These are phyloP conservation scores for Barnettozyma hawaiiensis DNA, from an alignment of 1,139 yeast genomes.

Conservation along the genomic window DNA sequence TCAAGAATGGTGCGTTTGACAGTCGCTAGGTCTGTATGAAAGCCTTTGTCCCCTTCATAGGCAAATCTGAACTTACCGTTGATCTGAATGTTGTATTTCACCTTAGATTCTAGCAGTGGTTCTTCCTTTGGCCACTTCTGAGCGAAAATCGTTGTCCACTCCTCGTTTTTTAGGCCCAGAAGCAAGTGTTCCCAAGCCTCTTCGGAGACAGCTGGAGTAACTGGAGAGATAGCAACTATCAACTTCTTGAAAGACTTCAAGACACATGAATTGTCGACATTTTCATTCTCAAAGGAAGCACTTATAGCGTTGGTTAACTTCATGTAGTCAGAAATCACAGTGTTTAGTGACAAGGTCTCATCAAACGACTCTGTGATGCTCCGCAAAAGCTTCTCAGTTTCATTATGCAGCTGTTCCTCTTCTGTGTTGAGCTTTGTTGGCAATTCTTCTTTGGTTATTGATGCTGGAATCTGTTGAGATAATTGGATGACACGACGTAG, in stretches of 20 bases:
- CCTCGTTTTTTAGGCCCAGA: constrained; percentile 24
- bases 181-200: constrained; percentile 67
- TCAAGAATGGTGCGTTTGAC: constrained; percentile 22
- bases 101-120: constrained; percentile 32
- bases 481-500: constrained; percentile 53
- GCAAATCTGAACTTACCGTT: constrained; percentile 63
- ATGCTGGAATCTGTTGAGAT: constrained; percentile 21
- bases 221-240: constrained; percentile 59
- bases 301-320: constrained; percentile 60
- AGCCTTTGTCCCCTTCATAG: constrained; percentile 34
- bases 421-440: constrained; percentile 30
- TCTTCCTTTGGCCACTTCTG: constrained; percentile 48
- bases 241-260: constrained; percentile 47
- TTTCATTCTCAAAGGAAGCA: constrained; percentile 34
- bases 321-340: constrained; percentile 86
- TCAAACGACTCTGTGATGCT: constrained; percentile 57
- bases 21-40: constrained; percentile 27
- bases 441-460: constrained; percentile 3
- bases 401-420: constrained; percentile 56
- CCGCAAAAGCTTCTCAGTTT: constrained; percentile 43
- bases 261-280: constrained; percentile 31
- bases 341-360: constrained; percentile 61
- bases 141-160: constrained; percentile 50
- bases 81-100: constrained; percentile 50
- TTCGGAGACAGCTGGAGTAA: constrained; percentile 76